Percentiles rank a stretch among this genome's conserved stretches.
Conservation (phyloP, 495 filamentous ascomycete genomes). For the Hyaloscypha finlandica region DNA sequence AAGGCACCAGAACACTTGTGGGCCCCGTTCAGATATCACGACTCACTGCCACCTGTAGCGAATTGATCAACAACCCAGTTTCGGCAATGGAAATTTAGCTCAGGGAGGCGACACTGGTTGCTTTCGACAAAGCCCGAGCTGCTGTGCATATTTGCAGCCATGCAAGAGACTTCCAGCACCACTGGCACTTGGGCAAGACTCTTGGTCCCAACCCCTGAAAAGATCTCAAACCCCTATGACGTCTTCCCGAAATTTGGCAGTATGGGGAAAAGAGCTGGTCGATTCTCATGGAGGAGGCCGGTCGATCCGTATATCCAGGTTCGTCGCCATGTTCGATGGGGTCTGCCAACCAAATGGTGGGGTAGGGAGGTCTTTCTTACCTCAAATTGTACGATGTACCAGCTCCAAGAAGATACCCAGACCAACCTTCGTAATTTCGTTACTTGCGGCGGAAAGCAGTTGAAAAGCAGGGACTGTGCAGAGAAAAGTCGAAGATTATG, state of each 20-base stretch:
- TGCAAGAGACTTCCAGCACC: not conserved
- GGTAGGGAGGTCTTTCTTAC: constrained; percentile 22
- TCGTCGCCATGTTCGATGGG: constrained; percentile 9
- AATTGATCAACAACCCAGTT: not conserved
- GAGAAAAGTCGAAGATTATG: constrained; percentile 26
- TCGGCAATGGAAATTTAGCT: not conserved
- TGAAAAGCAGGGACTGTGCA: constrained; percentile 22
- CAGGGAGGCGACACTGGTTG: not conserved
- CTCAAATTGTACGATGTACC: constrained; percentile 28
- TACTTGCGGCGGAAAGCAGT: constrained; percentile 25
- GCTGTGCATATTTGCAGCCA: not conserved
- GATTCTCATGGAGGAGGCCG: not conserved
- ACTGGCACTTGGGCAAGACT: not conserved
- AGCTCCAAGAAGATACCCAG: constrained; percentile 29
- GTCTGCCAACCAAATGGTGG: constrained; percentile 16
- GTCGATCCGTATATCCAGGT: not conserved
- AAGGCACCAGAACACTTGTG: too few relatives aligned
- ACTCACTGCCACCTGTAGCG: not conserved
- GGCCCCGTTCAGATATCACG: too few relatives aligned
- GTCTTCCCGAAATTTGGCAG: not conserved
- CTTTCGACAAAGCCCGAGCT: not conserved
- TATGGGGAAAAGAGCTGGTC: not conserved
- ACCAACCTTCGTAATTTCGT: constrained; percentile 29
- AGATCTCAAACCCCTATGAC: not conserved
- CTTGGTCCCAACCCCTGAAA: not conserved